Conservation (phyloP, 768 basidiomycete species). For the Lentinula aciculospora region DNA sequence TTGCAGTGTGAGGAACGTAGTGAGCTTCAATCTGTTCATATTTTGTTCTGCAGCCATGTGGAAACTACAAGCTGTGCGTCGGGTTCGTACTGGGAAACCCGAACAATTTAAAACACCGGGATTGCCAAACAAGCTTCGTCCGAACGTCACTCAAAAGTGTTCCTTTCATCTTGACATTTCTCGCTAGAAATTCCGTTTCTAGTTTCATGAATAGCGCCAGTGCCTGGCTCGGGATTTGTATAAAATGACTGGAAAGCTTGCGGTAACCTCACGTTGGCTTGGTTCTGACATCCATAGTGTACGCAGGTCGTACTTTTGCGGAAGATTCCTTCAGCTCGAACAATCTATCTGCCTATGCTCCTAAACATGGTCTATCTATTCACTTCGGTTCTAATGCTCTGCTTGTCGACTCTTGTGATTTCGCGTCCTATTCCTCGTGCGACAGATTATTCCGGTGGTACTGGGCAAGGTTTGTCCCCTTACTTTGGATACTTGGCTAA, state of each 20-base stretch:
- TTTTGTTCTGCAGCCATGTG: too few species aligned
- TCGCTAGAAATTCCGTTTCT: neutral
- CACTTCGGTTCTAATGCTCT: neutral
- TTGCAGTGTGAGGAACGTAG: too few species aligned
- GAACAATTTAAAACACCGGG: too few species aligned
- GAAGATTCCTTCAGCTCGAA: neutral
- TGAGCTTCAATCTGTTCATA: too few species aligned
- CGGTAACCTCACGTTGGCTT: neutral
- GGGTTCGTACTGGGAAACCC: too few species aligned
- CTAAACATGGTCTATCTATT: neutral
- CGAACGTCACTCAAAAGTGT: neutral
- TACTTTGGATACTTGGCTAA: neutral
- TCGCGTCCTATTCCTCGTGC: neutral
- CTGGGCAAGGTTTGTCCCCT: neutral
- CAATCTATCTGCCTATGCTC: neutral
- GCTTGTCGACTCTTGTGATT: neutral
- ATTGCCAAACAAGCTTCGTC: neutral
- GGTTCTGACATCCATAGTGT: neutral
- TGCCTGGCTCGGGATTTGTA: neutral
- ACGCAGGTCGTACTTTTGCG: slow-evolving; percentile 1
- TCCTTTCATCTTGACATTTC: neutral
- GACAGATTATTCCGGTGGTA: neutral
- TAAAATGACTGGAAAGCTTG: neutral
- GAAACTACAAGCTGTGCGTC: too few species aligned
- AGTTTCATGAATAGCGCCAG: neutral